Conservation (phyloP, 768 basidiomycete species). For the Mycena amicta region DNA sequence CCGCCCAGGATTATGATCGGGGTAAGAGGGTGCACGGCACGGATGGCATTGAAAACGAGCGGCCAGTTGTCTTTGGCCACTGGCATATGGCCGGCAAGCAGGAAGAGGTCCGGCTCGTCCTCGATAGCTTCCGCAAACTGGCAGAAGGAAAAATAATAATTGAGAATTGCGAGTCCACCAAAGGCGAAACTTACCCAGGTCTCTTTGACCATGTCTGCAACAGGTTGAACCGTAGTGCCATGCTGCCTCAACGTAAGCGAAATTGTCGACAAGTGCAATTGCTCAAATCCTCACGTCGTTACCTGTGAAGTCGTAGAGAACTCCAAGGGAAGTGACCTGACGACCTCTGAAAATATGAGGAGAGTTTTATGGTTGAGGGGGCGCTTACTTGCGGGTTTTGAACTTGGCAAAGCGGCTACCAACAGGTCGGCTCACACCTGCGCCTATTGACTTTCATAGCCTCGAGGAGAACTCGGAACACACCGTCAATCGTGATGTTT, state of each 20-base stretch:
- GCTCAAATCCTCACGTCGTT: slow-evolving; percentile 43
- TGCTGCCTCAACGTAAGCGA: not conserved
- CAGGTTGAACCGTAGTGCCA: slow-evolving; percentile 76
- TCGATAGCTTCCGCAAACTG: slow-evolving; percentile 79
- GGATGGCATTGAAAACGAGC: slow-evolving; percentile 70
- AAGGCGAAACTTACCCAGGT: slow-evolving; percentile 55
- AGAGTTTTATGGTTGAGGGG: not conserved
- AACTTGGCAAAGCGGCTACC: slow-evolving; percentile 69
- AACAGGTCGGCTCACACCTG: slow-evolving; percentile 35
- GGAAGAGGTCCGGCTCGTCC: slow-evolving; percentile 82
- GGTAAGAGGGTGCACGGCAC: slow-evolving; percentile 68
- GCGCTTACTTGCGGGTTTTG: slow-evolving; percentile 64
- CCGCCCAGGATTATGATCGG: slow-evolving; percentile 88
- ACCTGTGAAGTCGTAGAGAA: slow-evolving; percentile 75
- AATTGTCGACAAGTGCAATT: not conserved
- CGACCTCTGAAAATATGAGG: slow-evolving; percentile 50
- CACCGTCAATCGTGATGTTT: slow-evolving; percentile 71
- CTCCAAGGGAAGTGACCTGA: slow-evolving; percentile 77
- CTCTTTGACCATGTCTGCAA: slow-evolving; percentile 78
- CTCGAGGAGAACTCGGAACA: not conserved
- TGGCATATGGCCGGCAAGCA: slow-evolving; percentile 85
- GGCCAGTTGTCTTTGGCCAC: slow-evolving; percentile 73
- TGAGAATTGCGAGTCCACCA: not conserved
- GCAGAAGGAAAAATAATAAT: slow-evolving; percentile 1
- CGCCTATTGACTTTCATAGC: not conserved